phyloP scores from a whole-genome alignment of 768 basidiomycete species.

The Boletus eberwhitei region DNA sequence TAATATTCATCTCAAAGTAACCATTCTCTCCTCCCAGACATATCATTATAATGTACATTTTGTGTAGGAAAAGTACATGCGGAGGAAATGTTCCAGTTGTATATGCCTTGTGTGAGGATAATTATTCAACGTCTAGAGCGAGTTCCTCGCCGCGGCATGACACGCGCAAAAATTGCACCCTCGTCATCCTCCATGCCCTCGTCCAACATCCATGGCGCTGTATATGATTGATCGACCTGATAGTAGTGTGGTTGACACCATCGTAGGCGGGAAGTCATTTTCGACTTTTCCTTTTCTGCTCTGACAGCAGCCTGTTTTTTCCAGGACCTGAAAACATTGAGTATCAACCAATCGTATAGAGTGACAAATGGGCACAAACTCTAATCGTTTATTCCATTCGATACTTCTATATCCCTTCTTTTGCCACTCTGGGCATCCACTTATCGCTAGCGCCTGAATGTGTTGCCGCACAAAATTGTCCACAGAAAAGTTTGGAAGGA shows the following conservation, averaged over 20 bases:
- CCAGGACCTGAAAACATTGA: constrained; percentile 29
- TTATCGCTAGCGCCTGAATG: constrained; percentile 44
- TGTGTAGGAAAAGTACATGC: background rate
- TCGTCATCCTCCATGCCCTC: constrained; percentile 7
- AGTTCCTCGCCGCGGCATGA: constrained; percentile 13
- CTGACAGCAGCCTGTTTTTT: constrained; percentile 12
- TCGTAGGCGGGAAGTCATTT: constrained; percentile 8
- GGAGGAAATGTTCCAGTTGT: background rate
- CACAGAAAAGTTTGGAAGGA: constrained; percentile 63
- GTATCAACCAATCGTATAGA: background rate
- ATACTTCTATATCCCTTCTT: constrained; percentile 41
- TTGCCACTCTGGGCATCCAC: constrained; percentile 52
- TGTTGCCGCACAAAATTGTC: constrained; percentile 62
- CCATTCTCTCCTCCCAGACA: background rate
- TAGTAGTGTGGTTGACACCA: constrained; percentile 14
- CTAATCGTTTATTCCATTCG: constrained; percentile 54
- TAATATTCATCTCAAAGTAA: background rate
- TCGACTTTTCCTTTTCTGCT: constrained; percentile 19
- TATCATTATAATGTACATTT: constrained; percentile 1
- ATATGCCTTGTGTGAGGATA: background rate
- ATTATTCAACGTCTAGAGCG: constrained; percentile 14
- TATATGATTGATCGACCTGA: constrained; percentile 2
- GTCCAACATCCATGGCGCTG: constrained; percentile 1
- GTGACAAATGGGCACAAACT: constrained; percentile 38
- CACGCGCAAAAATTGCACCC: background rate